phyloP scores from a whole-genome alignment of 2,329 filamentous ascomycete genomes.

The Neonectria faginata region DNA sequence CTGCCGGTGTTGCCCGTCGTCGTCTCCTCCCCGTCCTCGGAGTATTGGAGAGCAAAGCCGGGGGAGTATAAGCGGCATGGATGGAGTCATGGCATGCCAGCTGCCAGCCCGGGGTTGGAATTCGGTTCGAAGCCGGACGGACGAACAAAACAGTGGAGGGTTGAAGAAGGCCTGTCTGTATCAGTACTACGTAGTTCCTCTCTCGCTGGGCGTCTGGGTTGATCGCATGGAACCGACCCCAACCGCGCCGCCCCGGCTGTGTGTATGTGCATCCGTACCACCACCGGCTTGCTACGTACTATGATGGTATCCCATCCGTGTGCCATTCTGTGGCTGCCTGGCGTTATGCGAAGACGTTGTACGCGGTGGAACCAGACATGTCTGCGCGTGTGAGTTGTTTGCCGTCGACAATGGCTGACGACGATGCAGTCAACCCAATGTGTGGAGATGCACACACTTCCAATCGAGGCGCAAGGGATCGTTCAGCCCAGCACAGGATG shows the following conservation, averaged over 20 bases:
- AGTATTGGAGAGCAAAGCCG: conserved; percentile 7
- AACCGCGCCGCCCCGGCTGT: neutral
- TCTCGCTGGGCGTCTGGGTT: conserved; percentile 2
- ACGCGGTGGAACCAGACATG: neutral
- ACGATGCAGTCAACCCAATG: conserved; percentile 3
- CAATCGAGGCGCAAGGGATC: conserved; percentile 12
- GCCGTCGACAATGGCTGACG: conserved; percentile 8
- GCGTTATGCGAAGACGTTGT: conserved; percentile 10
- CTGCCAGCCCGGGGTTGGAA: neutral
- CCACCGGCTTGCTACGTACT: neutral
- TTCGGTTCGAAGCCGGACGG: neutral
- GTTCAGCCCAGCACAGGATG: conserved; percentile 13
- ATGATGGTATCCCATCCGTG: conserved; percentile 11
- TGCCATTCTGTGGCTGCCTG: conserved; percentile 11
- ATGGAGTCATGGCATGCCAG: neutral
- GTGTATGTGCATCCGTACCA: neutral
- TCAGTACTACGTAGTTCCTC: neutral
- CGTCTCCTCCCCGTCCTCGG: neutral
- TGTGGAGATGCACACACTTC: conserved; percentile 1
- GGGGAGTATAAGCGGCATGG: neutral
- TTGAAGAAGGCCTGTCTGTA: conserved; percentile 2
- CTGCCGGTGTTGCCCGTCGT: neutral
- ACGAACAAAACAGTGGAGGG: conserved; percentile 8
- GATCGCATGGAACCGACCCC: conserved; percentile 3
- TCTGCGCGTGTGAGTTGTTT: conserved; percentile 8